Base-by-base conservation (phyloP, 2,329 filamentous ascomycete genomes). In the Verticillium tricorpus region DNA sequence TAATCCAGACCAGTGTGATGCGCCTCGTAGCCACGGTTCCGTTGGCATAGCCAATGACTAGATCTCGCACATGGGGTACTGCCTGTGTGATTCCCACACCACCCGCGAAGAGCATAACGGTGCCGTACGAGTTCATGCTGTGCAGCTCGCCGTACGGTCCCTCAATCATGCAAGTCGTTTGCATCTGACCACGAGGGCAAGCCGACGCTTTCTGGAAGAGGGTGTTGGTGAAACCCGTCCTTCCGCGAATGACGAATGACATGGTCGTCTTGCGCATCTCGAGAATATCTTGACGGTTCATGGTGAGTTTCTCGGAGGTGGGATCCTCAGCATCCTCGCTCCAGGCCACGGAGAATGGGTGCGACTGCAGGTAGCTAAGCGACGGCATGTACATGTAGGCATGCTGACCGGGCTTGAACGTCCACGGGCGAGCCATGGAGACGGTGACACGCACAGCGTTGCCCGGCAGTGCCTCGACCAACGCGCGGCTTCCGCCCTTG, bases 71-170 rank as follows among this genome's bases (percentile, higher is more conserved):
- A 72, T 91, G 89, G 59, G 89, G 89, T 31, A 93, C 86, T 66
- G 90, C 89, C 68, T 94, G 90, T 1, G 91, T 92, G 68, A 94
- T 91, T 65, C 91, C 91, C 14, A 93, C 89, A 68, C 91, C 91
- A 62, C 90, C 91, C 0, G 91, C 91, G 71, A 94, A 91, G 45
- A 94, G 83, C 73, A 93, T 85, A 34, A 90, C 87, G 0, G 89
- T 92, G 66, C 91, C 91, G 73, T 92, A 93, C 1, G 89, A 92
- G 63, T 88, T 82, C 71, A 93, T 82, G 66, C 79, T 81, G 72
- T 92, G 88, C 70, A 88, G 81, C 40, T 87, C 89, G 57, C 90
- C 89, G 70, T 94, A 94, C 0, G 91, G 91, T 0, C 91, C 91
- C 74, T 94, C 91, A 52, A 90, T 85, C 56, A 87, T 82, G 66